Percentiles rank a stretch among this genome's conserved stretches.
Evolutionary conservation across 805 yeast species (phyloP).

Genomic region (Saturnispora silvae): DNA sequence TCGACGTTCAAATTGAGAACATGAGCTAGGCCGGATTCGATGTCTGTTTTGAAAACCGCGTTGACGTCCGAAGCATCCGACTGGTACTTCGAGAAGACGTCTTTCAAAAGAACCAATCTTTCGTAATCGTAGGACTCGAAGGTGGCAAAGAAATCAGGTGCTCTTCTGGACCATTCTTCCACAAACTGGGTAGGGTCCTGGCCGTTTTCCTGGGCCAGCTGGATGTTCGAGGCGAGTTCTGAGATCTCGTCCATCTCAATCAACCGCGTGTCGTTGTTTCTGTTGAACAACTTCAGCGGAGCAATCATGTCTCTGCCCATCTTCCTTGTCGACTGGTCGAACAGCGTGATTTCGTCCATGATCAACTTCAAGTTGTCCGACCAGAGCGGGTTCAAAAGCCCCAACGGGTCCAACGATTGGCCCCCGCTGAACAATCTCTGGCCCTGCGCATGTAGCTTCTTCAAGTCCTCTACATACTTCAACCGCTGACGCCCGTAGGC

Average conservation of each 20-base stretch:
- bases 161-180: constrained; percentile 64
- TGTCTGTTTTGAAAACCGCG: constrained; percentile 32
- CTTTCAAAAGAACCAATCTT: constrained; percentile 53
- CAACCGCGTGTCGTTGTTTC: constrained; percentile 39
- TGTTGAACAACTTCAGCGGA: constrained; percentile 42
- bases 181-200: constrained; percentile 33
- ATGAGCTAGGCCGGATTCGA: constrained; percentile 58
- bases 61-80: constrained; percentile 48
- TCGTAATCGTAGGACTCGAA: constrained; percentile 62
- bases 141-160: constrained; percentile 65
- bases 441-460: constrained; percentile 27
- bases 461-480: constrained; percentile 38
- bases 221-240: constrained; percentile 19
- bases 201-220: constrained; percentile 13
- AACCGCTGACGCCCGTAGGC: constrained; percentile 40
- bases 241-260: constrained; percentile 30
- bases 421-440: constrained; percentile 24
- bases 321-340: constrained; percentile 39
- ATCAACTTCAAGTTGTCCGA: constrained; percentile 30
- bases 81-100: constrained; percentile 54
- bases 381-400: constrained; percentile 36
- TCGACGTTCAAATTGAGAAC: constrained; percentile 53
- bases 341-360: constrained; percentile 33
- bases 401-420: constrained; percentile 31
- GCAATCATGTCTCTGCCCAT: constrained; percentile 45